phyloP scores from a whole-genome alignment of 768 basidiomycete genomes.

The Kwoniella sp. region DNA sequence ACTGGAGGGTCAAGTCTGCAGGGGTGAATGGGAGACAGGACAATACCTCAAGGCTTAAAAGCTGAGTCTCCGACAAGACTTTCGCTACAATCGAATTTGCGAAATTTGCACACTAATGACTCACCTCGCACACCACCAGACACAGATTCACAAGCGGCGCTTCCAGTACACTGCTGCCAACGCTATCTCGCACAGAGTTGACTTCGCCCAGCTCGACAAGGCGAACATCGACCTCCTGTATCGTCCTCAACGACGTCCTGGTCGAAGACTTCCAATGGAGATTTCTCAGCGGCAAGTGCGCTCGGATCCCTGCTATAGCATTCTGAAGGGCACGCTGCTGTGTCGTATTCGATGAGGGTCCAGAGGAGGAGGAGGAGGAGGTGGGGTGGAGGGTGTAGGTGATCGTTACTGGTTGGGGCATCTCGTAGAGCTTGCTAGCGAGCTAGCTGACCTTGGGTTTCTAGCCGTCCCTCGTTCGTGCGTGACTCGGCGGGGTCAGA shows the following conservation, averaged over 20 bases:
- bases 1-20: too few species aligned
- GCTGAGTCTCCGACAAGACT: too few species aligned
- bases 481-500: too few species aligned
- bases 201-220: slow-evolving; percentile 61
- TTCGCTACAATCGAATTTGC: too few species aligned
- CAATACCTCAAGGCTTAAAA: too few species aligned
- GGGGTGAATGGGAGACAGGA: too few species aligned
- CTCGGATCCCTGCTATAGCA: slow-evolving; percentile 40
- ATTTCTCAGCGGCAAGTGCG: slow-evolving; percentile 72
- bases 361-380: slow-evolving; percentile 15
- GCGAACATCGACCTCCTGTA: slow-evolving; percentile 81
- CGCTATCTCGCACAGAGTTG: slow-evolving; percentile 63
- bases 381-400: slow-evolving; percentile 48
- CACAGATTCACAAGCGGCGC: slow-evolving; percentile 84
- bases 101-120: too few species aligned
- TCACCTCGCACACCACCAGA: slow-evolving; percentile 84
- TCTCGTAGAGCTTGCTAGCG: background rate
- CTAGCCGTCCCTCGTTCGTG: too few species aligned
- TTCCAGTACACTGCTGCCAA: slow-evolving; percentile 74
- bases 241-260: slow-evolving; percentile 74
- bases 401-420: slow-evolving; percentile 33
- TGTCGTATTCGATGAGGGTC: background rate
- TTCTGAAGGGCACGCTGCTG: slow-evolving; percentile 13
- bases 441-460: too few species aligned
- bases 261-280: slow-evolving; percentile 87